A percentile compares a stretch with the other conserved stretches of the same genome.
Conservation (phyloP, 495 filamentous ascomycete species). For the Aspergillus sclerotioniger region DNA sequence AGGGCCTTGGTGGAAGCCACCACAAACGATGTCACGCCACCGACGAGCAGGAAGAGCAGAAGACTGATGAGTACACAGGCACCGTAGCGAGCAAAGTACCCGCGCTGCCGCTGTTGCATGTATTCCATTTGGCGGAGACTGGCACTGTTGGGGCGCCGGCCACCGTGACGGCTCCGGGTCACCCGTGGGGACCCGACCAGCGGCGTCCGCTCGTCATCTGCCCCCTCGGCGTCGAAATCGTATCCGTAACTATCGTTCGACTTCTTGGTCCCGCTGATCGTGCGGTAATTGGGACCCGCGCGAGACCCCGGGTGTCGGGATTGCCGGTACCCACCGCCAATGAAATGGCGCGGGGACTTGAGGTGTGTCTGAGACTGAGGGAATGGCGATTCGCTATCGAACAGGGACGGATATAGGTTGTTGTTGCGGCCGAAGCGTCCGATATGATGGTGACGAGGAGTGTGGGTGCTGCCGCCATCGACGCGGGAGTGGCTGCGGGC, state of each 20-base stretch:
- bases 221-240: conserved; percentile 71
- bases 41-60: conserved; percentile 71
- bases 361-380: conserved; percentile 44
- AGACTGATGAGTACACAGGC: conserved; percentile 74
- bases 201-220: conserved; percentile 88
- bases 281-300: conserved; percentile 36
- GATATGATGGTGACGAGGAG: conserved; percentile 71
- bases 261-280: conserved; percentile 49
- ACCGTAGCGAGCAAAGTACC: conserved; percentile 68
- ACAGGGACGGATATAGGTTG: conserved; percentile 63
- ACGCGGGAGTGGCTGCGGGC: conserved; percentile 54
- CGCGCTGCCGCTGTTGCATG: conserved; percentile 63
- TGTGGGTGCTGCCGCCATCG: conserved; percentile 63
- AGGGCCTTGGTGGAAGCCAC: conserved; percentile 89
- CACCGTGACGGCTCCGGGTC: conserved; percentile 56
- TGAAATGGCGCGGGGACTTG: conserved; percentile 62
- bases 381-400: conserved; percentile 76
- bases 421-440: conserved; percentile 68
- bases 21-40: conserved; percentile 81
- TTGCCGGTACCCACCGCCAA: conserved; percentile 35
- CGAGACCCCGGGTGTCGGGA: conserved; percentile 35
- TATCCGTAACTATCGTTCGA: conserved; percentile 57
- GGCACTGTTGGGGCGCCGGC: conserved; percentile 55
- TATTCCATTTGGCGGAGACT: conserved; percentile 73
- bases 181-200: conserved; percentile 67